Evolutionary conservation across 2,329 filamentous ascomycete genomes (phyloP).

Genomic region (Ceratocystis huliohia): DNA sequence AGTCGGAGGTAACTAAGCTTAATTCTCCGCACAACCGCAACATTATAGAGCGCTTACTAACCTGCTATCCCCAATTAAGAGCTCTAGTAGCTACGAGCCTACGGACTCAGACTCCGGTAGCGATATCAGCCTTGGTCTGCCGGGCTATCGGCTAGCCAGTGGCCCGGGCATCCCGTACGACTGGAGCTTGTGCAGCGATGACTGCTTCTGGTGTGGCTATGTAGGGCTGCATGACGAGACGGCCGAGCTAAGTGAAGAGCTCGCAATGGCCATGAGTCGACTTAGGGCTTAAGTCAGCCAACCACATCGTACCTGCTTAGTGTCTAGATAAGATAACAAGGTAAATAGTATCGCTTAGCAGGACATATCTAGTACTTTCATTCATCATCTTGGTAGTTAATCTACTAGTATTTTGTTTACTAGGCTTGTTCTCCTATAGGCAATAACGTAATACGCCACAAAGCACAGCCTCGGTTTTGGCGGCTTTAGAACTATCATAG

Average conservation of each 20-base stretch:
- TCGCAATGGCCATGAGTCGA: neutral
- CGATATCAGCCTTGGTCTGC: no score
- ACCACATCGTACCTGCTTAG: neutral
- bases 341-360: no score
- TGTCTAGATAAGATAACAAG: neutral
- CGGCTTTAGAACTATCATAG: no score
- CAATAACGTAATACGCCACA: neutral
- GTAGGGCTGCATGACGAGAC: neutral
- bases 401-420: neutral
- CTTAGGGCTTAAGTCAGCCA: neutral
- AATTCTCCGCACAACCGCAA: no score
- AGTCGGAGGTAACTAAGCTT: no score
- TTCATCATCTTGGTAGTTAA: neutral
- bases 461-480: no score
- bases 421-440: neutral
- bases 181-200: slow-evolving; percentile 6
- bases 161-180: neutral
- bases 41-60: no score
- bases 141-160: neutral
- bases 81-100: neutral
- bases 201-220: slow-evolving; percentile 4
- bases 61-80: neutral
- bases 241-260: neutral
- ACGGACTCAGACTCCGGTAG: neutral
- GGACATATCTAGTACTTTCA: neutral